Base-by-base conservation (phyloP, 208 protist species). In the Wallacemonas sp. region DNA sequence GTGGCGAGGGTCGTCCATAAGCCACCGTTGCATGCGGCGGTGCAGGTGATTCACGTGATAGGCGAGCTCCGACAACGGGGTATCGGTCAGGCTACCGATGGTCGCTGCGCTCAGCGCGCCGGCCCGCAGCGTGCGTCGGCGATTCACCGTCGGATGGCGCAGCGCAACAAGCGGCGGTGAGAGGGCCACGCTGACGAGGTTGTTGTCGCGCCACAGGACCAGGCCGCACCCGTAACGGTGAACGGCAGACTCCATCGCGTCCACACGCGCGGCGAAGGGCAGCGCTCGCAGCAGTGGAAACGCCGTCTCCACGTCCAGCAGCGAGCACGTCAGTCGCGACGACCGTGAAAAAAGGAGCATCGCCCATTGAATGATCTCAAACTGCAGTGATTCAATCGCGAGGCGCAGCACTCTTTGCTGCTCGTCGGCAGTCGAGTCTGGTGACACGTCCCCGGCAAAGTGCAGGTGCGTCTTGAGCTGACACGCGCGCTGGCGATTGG, bases 81-180 rank as follows among this genome's bases (percentile, higher is more conserved):
- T 59, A 12, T 59, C 52, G n/a, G 8, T n/a, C 7, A 59, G 32
- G 16, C 25, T 59, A 8, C 3, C 4, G 4, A 41, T 29, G 4
- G 52, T 41, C 32, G 52, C 52, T n/a, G 52, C 52, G 3, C 29
- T 29, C 31, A 59, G 36, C 28, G 52, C 25, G 7, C 8, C 28
- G 4, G 52, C 52, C 4, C 52, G 52, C 3, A 29, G 14, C 4
- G 7, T 7, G 0, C 45, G 74, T 36, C 41, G 67, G 16, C 57
- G 70, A 44, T 67, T 72, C 26, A 49, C 65, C 25, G 48, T 70
- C 3, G 39, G 63, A 49, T 45, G 72, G 23, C 54, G 65, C 20
- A 50, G 71, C 33, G 46, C 63, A 29, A 81, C 63, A 29, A 77
- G 42, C 28, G 64, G 61, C 44, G 31, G 48, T 31, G 33, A 54